phyloP scores from a whole-genome alignment of 2,329 filamentous ascomycete genomes.

The Elsinoe ampelina region DNA sequence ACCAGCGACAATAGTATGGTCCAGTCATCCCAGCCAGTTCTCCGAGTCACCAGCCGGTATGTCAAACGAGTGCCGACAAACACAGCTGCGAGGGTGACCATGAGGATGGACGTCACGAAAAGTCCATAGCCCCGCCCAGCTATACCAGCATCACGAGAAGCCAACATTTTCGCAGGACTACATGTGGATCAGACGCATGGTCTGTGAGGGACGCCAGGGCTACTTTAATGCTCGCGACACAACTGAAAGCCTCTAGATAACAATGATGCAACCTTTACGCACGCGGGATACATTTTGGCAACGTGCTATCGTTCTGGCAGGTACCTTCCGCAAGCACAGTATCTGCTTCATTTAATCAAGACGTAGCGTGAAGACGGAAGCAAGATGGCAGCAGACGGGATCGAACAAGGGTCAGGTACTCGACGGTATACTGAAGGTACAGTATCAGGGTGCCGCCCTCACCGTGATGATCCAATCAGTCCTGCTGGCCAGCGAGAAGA shows the following conservation, averaged over 20 bases:
- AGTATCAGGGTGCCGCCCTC: no score
- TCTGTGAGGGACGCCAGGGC: background rate
- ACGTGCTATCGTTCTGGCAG: no score
- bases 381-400: background rate
- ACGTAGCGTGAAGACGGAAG: background rate
- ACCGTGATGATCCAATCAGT: no score
- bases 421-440: no score
- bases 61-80: conserved; percentile 11
- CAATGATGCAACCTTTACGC: no score
- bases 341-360: background rate
- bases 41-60: conserved; percentile 1
- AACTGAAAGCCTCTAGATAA: background rate
- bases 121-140: conserved; percentile 14
- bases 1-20: conserved; percentile 16
- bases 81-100: conserved; percentile 13
- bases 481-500: no score
- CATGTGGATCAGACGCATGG: background rate
- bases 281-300: no score
- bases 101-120: conserved; percentile 16
- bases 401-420: background rate
- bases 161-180: background rate
- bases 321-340: background rate
- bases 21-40: conserved; percentile 15
- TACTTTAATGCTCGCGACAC: background rate
- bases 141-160: conserved; percentile 7